Evolutionary conservation across 208 protist species (phyloP).

Genomic region (Leptomonas pyrrhocoris): DNA sequence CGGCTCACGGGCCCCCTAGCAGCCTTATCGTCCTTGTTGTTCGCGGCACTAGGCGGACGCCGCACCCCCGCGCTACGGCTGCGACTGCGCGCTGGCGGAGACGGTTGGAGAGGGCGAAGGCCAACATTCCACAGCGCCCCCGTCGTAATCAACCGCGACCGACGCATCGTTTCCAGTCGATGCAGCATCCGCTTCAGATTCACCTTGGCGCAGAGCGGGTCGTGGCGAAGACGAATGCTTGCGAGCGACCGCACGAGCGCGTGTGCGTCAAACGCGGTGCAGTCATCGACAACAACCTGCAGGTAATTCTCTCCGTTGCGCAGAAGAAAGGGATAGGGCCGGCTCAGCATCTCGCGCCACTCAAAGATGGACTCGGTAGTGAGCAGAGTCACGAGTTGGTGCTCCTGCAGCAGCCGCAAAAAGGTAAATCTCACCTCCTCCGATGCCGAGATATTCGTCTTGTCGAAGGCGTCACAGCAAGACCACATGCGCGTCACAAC

Average conservation of each 20-base stretch:
- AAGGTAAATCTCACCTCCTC: slow-evolving; percentile 57
- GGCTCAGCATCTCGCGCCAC: slow-evolving; percentile 66
- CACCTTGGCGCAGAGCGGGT: slow-evolving; percentile 52
- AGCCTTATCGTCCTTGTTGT: neutral
- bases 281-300: slow-evolving; percentile 55
- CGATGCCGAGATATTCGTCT: slow-evolving; percentile 12
- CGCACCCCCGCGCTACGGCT: slow-evolving; percentile 8
- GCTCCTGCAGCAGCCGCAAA: slow-evolving; percentile 45
- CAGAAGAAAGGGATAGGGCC: slow-evolving; percentile 63
- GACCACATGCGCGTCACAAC: slow-evolving; percentile 43
- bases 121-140: slow-evolving; percentile 39
- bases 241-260: slow-evolving; percentile 44
- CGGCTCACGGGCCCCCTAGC: neutral
- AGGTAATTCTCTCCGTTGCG: slow-evolving; percentile 57
- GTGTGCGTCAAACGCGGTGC: slow-evolving; percentile 34
- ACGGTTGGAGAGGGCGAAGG: slow-evolving; percentile 34
- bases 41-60: neutral
- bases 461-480: slow-evolving; percentile 49
- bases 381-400: slow-evolving; percentile 54
- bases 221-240: slow-evolving; percentile 43
- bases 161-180: slow-evolving; percentile 37
- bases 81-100: slow-evolving; percentile 4
- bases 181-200: slow-evolving; percentile 37
- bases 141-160: slow-evolving; percentile 45
- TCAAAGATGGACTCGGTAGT: slow-evolving; percentile 64